Conservation (phyloP, 202 grass and related monocot species). For the Digitaria exilis region DNA sequence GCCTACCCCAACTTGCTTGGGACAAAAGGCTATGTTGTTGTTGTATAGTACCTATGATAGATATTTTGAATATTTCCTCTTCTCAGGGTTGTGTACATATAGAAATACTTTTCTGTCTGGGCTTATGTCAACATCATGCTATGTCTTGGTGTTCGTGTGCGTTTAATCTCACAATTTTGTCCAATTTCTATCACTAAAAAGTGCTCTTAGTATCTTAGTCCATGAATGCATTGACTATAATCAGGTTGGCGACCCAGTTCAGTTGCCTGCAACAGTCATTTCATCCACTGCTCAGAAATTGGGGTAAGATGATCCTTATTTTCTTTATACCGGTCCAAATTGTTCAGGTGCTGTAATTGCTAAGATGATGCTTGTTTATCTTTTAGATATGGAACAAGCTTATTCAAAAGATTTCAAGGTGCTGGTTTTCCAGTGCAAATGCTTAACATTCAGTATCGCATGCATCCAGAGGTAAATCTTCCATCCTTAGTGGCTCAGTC, state of each 20-base stretch:
- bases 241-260: slow-evolving; percentile 94
- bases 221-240: slow-evolving; percentile 16
- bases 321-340: neutral
- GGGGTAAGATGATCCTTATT: slow-evolving; percentile 57
- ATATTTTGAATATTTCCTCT: slow-evolving; percentile 8
- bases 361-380: slow-evolving; percentile 27
- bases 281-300: slow-evolving; percentile 78
- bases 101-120: slow-evolving; percentile 20
- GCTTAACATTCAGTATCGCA: slow-evolving; percentile 97
- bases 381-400: slow-evolving; percentile 83
- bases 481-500: neutral
- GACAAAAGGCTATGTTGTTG: too few species aligned
- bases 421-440: slow-evolving; percentile 97
- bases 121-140: neutral
- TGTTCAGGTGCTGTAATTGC: slow-evolving; percentile 14
- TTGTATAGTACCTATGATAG: slow-evolving; percentile 4
- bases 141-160: neutral
- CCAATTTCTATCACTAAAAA: neutral
- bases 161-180: neutral
- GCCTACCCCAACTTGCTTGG: too few species aligned
- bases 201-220: slow-evolving; percentile 8
- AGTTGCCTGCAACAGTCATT: slow-evolving; percentile 96
- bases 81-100: neutral
- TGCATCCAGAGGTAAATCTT: slow-evolving; percentile 86
- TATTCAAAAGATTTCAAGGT: slow-evolving; percentile 96